These are phyloP conservation scores for Sugiyamaella marilandica DNA, from an alignment of 805 yeast genomes.

Conservation along the genomic window DNA sequence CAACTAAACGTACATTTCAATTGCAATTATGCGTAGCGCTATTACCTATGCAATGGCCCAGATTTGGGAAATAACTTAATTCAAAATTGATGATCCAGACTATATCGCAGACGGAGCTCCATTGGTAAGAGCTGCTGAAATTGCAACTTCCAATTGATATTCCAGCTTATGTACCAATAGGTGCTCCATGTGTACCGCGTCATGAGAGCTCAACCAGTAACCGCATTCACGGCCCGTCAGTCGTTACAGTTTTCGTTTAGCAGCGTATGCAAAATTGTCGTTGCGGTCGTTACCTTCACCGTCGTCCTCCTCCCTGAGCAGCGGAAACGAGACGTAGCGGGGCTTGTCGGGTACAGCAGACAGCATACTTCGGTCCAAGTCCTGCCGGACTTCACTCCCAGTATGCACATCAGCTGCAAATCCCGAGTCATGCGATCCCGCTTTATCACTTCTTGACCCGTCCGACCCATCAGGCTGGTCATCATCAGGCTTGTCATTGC, in stretches of 20 bases:
- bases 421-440: neutral
- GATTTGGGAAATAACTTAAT: too few relatives aligned
- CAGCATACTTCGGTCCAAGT: neutral
- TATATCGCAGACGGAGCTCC: too few relatives aligned
- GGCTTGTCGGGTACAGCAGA: neutral
- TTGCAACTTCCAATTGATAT: too few relatives aligned
- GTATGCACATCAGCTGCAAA: too few relatives aligned
- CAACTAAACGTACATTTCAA: too few relatives aligned
- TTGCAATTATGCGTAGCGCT: too few relatives aligned
- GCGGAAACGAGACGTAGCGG: constrained; percentile 15
- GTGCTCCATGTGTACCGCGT: too few relatives aligned
- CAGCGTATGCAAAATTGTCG: neutral
- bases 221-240: neutral
- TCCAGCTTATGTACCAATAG: too few relatives aligned
- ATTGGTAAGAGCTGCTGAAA: too few relatives aligned
- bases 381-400: neutral
- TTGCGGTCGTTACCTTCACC: neutral
- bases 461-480: neutral
- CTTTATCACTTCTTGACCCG: neutral
- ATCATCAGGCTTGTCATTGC: neutral
- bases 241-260: neutral
- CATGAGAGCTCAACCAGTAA: too few relatives aligned
- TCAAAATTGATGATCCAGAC: too few relatives aligned
- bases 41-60: too few relatives aligned
- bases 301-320: constrained; percentile 10